Evolutionary conservation across 2,329 filamentous ascomycete species (phyloP), one percentile per base, ranked within the genome.

Genomic region (Ophiosphaerella korrae): DNA sequence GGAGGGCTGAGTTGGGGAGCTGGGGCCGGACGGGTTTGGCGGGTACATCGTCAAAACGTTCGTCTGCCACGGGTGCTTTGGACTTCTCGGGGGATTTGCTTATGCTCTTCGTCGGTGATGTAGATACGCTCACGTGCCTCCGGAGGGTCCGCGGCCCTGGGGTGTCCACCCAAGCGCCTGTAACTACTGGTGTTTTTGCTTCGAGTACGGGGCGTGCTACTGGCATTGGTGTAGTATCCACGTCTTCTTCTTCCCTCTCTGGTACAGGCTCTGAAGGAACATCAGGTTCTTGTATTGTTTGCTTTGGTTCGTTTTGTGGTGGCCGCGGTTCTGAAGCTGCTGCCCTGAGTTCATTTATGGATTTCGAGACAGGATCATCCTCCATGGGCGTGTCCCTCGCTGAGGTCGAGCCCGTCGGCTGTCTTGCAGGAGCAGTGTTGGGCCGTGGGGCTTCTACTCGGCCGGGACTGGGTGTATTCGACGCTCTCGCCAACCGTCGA

Each of bases 81-180:
- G 51, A 11, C 34, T 59, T 50, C 44, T 58, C 44, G 13, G 57
- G 35, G 23, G 51, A 44, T 26, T 38, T 55, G n/a, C 48, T 55
- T 16, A 45, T 62, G 33, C 41, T 24, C 38, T 64, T 63, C 40
- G 47, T 47, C 7, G 62, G 57, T 32, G 66, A 55, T 29, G 44
- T 48, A 12, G 54, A 35, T 35, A 50, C 38, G 34, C 43, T 52
- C 34, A 44, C 35, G 21, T 59, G 42, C 44, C 55, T 59, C 18
- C 40, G 58, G 13, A 45, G 35, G 16, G 66, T 66, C 14, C 62
- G 63, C n/a, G 64, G 67, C 3, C 59, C 71, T 26, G 76, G 77
- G 3, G 78, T 80, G 36, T 80, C 78, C 29, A 80, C 63, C 78
- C 78, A 80, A 21, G 74, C 78, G 21, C 78, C 78, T 39, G 74